phyloP scores from a whole-genome alignment of 2,329 filamentous ascomycete species.

The Tolypocladium capitatum region DNA sequence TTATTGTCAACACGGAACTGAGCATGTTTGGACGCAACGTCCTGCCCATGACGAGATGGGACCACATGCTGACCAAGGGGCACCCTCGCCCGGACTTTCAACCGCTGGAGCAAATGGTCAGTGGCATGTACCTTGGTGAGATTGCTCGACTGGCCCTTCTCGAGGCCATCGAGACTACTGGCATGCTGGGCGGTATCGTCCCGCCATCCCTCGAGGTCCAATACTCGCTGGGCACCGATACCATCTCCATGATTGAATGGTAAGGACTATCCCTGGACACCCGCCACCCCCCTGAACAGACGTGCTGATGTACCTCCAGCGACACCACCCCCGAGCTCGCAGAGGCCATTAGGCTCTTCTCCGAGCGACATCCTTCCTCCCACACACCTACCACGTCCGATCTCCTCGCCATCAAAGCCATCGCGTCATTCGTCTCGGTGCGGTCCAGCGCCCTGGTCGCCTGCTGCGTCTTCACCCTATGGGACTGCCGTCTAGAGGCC shows the following conservation, averaged over 20 bases:
- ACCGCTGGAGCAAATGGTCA: conserved; percentile 48
- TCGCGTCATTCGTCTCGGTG: conserved; percentile 41
- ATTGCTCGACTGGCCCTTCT: conserved; percentile 44
- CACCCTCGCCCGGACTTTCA: conserved; percentile 48
- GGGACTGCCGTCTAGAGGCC: conserved; percentile 39
- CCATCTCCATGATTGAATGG: conserved; percentile 43
- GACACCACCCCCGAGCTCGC: conserved; percentile 30
- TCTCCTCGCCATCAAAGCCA: conserved; percentile 34
- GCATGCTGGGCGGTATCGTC: conserved; percentile 41
- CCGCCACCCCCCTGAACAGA: background rate
- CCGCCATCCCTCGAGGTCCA: conserved; percentile 36
- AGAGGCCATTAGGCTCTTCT: conserved; percentile 34
- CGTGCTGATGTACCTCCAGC: conserved; percentile 19
- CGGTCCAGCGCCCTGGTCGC: conserved; percentile 48
- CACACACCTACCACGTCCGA: conserved; percentile 29
- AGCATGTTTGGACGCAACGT: conserved; percentile 52
- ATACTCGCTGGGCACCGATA: conserved; percentile 49
- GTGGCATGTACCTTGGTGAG: conserved; percentile 55
- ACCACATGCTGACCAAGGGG: conserved; percentile 34
- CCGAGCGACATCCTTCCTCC: conserved; percentile 33
- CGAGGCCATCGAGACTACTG: conserved; percentile 42
- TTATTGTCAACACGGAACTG: conserved; percentile 54
- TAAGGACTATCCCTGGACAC: conserved; percentile 19
- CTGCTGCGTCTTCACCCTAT: conserved; percentile 44
- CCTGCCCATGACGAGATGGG: conserved; percentile 49